These are phyloP conservation scores for Mucor lusitanicus DNA, from an alignment of 371 early-diverging fungal genomes.

Conservation along the genomic window DNA sequence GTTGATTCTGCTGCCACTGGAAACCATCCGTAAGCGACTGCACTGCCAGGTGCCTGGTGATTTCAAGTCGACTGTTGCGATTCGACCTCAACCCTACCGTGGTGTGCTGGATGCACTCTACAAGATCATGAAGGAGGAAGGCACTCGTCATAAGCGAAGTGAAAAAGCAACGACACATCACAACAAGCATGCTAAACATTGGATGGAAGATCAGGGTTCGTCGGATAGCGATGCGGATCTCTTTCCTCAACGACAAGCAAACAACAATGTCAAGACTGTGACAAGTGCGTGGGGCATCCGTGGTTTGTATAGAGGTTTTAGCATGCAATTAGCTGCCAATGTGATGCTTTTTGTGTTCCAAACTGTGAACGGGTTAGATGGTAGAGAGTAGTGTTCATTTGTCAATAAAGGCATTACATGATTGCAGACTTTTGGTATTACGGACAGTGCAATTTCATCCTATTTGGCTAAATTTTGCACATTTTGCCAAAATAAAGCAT, in stretches of 20 bases:
- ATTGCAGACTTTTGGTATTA: no score
- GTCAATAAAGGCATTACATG: no score
- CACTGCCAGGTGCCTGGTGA: slow-evolving; percentile 70
- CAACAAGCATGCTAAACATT: neutral
- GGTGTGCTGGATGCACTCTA: slow-evolving; percentile 81
- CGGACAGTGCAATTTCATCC: no score
- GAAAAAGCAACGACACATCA: slow-evolving; percentile 19
- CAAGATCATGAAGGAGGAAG: slow-evolving; percentile 88
- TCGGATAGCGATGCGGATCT: slow-evolving; percentile 27
- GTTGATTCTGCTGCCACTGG: slow-evolving; percentile 80
- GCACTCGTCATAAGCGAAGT: slow-evolving; percentile 40
- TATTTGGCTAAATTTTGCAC: no score
- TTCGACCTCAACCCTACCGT: slow-evolving; percentile 80
- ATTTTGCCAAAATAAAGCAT: no score
- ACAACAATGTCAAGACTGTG: neutral
- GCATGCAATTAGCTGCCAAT: slow-evolving; percentile 67
- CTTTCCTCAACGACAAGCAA: slow-evolving; percentile 4
- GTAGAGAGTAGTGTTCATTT: slow-evolving; percentile 10
- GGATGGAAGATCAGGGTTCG: neutral
- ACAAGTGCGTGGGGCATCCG: slow-evolving; percentile 66
- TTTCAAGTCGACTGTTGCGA: slow-evolving; percentile 75
- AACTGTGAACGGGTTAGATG: slow-evolving; percentile 55
- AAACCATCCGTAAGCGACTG: slow-evolving; percentile 84
- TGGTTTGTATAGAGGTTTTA: slow-evolving; percentile 79
- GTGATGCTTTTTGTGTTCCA: slow-evolving; percentile 61